phyloP scores from a whole-genome alignment of 495 filamentous ascomycete species.

The Letharia columbiana region DNA sequence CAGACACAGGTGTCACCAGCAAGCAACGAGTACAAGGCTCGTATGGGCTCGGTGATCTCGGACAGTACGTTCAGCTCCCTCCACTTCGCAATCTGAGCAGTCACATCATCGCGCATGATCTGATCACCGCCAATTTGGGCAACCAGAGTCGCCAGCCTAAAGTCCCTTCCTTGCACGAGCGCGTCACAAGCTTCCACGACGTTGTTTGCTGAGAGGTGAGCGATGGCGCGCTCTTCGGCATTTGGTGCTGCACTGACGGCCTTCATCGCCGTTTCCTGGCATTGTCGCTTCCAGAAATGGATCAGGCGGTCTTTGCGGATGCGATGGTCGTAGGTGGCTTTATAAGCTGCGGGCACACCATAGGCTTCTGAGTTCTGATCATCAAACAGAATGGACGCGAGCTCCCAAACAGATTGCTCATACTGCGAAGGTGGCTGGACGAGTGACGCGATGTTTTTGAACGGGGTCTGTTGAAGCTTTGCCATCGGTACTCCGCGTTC shows the following conservation, averaged over 20 bases:
- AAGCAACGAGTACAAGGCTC: slow-evolving; percentile 81
- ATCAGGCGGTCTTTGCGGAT: slow-evolving; percentile 47
- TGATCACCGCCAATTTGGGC: slow-evolving; percentile 67
- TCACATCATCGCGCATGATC: slow-evolving; percentile 56
- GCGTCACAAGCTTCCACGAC: slow-evolving; percentile 72
- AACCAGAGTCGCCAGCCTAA: slow-evolving; percentile 73
- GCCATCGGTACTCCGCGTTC: slow-evolving; percentile 43
- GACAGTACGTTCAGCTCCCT: slow-evolving; percentile 66
- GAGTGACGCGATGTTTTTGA: slow-evolving; percentile 30
- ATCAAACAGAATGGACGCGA: slow-evolving; percentile 84
- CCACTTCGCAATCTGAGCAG: slow-evolving; percentile 75
- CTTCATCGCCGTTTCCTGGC: slow-evolving; percentile 45
- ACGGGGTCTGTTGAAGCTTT: slow-evolving; percentile 32
- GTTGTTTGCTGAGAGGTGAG: slow-evolving; percentile 65
- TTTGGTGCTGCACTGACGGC: slow-evolving; percentile 44
- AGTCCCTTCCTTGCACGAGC: slow-evolving; percentile 62
- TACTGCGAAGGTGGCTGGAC: slow-evolving; percentile 33
- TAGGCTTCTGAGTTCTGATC: slow-evolving; percentile 44
- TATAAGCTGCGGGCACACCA: slow-evolving; percentile 35
- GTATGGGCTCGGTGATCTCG: slow-evolving; percentile 77
- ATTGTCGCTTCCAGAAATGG: slow-evolving; percentile 41
- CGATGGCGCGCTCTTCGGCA: slow-evolving; percentile 75
- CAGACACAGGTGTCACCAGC: slow-evolving; percentile 76
- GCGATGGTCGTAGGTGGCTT: slow-evolving; percentile 37
- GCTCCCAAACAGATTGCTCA: slow-evolving; percentile 60